phyloP scores from a whole-genome alignment of 2,329 filamentous ascomycete genomes.

The Paecilomyces sp. region DNA sequence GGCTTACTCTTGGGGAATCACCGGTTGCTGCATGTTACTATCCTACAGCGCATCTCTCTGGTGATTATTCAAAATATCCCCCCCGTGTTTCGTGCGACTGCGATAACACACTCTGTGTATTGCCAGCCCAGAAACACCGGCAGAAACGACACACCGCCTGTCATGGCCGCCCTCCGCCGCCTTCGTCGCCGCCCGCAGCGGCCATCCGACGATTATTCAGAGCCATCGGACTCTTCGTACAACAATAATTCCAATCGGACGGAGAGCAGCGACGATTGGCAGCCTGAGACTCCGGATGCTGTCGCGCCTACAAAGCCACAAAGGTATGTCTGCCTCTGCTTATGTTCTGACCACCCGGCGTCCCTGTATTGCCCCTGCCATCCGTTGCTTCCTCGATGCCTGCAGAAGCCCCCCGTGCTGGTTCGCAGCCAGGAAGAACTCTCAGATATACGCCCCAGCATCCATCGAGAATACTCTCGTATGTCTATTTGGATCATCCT shows the following conservation, averaged over 20 bases:
- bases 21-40: neutral
- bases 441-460: neutral
- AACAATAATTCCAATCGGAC: conserved; percentile 6
- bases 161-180: neutral
- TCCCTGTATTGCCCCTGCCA: conserved; percentile 3
- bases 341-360: conserved; percentile 42
- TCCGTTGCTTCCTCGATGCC: neutral
- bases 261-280: conserved; percentile 14
- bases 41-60: neutral
- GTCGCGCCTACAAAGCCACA: conserved; percentile 3
- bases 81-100: neutral
- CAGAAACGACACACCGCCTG: neutral
- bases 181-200: conserved; percentile 7
- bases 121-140: neutral
- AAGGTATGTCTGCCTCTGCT: conserved; percentile 22
- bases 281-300: conserved; percentile 6
- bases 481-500: neutral
- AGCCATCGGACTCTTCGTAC: conserved; percentile 8
- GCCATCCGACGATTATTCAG: neutral
- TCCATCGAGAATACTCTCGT: neutral
- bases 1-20: neutral
- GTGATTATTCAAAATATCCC: neutral
- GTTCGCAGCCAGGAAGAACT: neutral
- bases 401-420: neutral
- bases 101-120: neutral